Conservation (phyloP, 768 basidiomycete species). For the Amylocystis lapponica region DNA sequence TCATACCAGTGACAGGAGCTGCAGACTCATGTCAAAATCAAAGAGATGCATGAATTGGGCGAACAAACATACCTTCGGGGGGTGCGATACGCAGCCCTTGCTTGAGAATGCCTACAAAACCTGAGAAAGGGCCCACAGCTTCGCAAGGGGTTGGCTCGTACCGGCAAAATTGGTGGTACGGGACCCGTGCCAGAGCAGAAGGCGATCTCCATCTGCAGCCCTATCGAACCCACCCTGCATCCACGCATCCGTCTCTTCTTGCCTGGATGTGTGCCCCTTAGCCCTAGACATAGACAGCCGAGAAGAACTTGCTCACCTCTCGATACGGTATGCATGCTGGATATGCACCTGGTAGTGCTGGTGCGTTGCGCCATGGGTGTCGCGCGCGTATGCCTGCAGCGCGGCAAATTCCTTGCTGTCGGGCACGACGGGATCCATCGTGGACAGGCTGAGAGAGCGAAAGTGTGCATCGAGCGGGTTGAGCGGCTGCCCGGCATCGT, state of each 20-base stretch:
- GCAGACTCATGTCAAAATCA: background rate
- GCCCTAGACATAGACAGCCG: background rate
- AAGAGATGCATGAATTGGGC: background rate
- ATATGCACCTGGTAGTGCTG: conserved; percentile 37
- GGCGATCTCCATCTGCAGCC: conserved; percentile 41
- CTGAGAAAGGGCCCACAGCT: background rate
- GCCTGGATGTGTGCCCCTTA: conserved; percentile 13
- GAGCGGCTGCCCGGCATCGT: conserved; percentile 41
- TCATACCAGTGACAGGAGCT: conserved; percentile 44
- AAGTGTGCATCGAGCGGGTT: conserved; percentile 56
- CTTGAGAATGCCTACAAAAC: conserved; percentile 43
- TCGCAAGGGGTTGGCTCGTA: conserved; percentile 16
- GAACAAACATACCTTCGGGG: conserved; percentile 43
- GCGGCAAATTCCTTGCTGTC: conserved; percentile 40
- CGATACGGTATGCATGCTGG: conserved; percentile 46
- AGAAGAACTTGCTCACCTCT: conserved; percentile 32
- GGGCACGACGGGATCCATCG: conserved; percentile 41
- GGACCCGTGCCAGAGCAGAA: conserved; percentile 61
- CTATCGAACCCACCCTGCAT: conserved; percentile 39
- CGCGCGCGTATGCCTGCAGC: conserved; percentile 41
- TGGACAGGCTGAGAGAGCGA: conserved; percentile 43
- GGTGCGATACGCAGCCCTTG: conserved; percentile 62
- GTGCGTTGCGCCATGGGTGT: conserved; percentile 56
- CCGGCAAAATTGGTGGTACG: conserved; percentile 60
- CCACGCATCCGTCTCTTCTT: conserved; percentile 36